These are phyloP conservation scores for Skeletonema costatum DNA, from an alignment of 108 stramenopile genomes.

Conservation along the genomic window DNA sequence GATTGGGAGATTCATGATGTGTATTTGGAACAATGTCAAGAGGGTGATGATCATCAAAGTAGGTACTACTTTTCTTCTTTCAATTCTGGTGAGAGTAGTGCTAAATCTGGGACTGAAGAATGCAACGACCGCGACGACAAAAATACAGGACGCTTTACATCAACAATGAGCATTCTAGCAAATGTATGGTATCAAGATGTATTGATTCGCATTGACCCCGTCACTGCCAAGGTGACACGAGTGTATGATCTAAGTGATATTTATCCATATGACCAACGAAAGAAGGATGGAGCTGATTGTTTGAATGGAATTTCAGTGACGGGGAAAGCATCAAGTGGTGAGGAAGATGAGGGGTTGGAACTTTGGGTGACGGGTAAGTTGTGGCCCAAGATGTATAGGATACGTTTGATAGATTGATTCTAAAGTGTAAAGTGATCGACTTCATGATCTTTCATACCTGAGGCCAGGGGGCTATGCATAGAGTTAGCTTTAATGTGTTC, in stretches of 20 bases:
- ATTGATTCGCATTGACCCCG: constrained; percentile 67
- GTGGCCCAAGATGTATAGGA: constrained; percentile 74
- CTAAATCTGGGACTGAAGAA: constrained; percentile 35
- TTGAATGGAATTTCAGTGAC: constrained; percentile 81
- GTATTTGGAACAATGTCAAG: constrained; percentile 1
- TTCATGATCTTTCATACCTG: background rate
- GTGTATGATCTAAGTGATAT: constrained; percentile 64
- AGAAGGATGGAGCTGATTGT: constrained; percentile 52
- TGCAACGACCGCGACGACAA: constrained; percentile 55
- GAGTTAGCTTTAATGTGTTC: background rate
- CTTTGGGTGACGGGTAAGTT: constrained; percentile 79
- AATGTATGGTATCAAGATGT: constrained; percentile 78
- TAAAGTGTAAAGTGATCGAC: no score
- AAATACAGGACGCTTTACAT: constrained; percentile 42
- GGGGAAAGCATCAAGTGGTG: constrained; percentile 1
- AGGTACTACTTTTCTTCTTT: background rate
- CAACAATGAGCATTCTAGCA: constrained; percentile 63
- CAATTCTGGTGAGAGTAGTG: background rate
- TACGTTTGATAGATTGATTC: constrained; percentile 45
- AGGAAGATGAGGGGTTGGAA: constrained; percentile 40
- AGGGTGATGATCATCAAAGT: constrained; percentile 29
- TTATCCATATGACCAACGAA: constrained; percentile 30
- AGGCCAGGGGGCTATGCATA: background rate
- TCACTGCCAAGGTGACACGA: constrained; percentile 53
- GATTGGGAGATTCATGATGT: background rate